Evolutionary conservation across 805 yeast species (phyloP).

Genomic region (Candida oleophila): DNA sequence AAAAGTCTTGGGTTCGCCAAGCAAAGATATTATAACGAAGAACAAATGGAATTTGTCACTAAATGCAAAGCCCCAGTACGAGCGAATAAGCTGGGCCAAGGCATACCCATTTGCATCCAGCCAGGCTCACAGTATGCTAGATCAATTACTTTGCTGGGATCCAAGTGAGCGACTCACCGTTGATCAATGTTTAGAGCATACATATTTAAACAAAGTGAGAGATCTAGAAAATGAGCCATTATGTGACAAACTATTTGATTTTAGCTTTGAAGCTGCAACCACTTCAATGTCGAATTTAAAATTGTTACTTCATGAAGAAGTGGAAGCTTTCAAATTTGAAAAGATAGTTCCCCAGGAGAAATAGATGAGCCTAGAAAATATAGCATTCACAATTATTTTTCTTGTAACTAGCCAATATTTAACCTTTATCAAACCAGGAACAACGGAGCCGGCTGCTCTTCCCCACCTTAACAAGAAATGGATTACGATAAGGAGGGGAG

Average conservation of each 20-base stretch:
- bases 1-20: slow-evolving; percentile 71
- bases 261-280: slow-evolving; percentile 55
- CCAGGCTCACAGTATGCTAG: slow-evolving; percentile 53
- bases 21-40: slow-evolving; percentile 38
- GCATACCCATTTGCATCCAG: slow-evolving; percentile 63
- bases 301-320: slow-evolving; percentile 51
- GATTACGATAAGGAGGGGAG: background rate
- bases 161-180: slow-evolving; percentile 54
- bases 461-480: background rate
- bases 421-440: too few species aligned
- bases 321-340: slow-evolving; percentile 42
- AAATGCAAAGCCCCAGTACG: slow-evolving; percentile 40
- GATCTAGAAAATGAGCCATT: slow-evolving; percentile 55
- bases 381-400: too few species aligned
- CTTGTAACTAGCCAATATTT: too few species aligned
- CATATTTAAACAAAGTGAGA: slow-evolving; percentile 54
- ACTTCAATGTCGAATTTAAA: slow-evolving; percentile 39
- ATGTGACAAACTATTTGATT: slow-evolving; percentile 55
- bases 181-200: slow-evolving; percentile 55
- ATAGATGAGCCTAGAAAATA: background rate
- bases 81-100: slow-evolving; percentile 41
- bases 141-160: slow-evolving; percentile 63
- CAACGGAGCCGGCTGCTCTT: background rate
- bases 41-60: slow-evolving; percentile 26
- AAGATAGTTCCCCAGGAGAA: background rate